phyloP scores from a whole-genome alignment of 768 basidiomycete species.

The Rhizopogon roseolus region DNA sequence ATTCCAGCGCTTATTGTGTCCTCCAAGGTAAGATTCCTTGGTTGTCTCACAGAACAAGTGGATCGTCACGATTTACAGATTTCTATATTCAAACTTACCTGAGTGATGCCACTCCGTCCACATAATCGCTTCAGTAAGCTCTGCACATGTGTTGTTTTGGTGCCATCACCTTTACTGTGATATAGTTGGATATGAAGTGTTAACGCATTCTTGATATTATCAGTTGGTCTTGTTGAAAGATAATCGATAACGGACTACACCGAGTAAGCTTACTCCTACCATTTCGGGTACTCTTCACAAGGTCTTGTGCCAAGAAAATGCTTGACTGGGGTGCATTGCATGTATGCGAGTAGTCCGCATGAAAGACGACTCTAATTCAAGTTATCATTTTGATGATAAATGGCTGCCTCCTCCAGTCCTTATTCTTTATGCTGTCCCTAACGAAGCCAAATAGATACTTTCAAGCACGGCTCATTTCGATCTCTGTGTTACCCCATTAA shows the following conservation, averaged over 20 bases:
- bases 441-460: conserved; percentile 32
- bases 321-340: conserved; percentile 51
- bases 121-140: conserved; percentile 28
- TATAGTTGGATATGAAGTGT: conserved; percentile 44
- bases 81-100: conserved; percentile 34
- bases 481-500: not conserved
- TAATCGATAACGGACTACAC: too few species aligned
- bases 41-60: not conserved
- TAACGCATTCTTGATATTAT: conserved; percentile 39
- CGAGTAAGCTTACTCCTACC: too few species aligned
- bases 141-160: not conserved
- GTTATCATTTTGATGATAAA: conserved; percentile 38
- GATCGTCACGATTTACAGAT: conserved; percentile 16
- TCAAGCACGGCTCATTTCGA: conserved; percentile 18
- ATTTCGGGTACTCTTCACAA: too few species aligned
- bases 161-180: not conserved
- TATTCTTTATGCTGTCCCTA: conserved; percentile 43
- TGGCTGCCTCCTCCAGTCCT: conserved; percentile 38
- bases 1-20: conserved; percentile 33
- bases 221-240: too few species aligned
- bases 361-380: conserved; percentile 7
- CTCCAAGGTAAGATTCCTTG: conserved; percentile 28
- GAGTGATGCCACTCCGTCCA: conserved; percentile 29
- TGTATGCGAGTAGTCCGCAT: conserved; percentile 2
- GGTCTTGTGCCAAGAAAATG: conserved; percentile 44